phyloP scores from a whole-genome alignment of 2,329 filamentous ascomycete genomes.

The Didymellaceae sp. region DNA sequence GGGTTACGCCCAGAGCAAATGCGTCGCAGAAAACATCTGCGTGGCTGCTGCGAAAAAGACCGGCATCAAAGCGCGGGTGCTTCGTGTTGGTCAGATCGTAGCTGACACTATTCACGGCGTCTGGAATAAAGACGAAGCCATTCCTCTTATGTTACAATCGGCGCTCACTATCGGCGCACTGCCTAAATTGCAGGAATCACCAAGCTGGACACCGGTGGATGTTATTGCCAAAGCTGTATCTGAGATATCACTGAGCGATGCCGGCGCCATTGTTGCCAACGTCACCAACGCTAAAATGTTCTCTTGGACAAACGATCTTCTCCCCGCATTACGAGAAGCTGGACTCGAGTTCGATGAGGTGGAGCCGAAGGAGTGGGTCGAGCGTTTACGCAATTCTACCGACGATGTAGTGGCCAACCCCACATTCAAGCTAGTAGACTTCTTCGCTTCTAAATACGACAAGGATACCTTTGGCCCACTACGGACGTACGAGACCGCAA shows the following conservation, averaged over 20 bases:
- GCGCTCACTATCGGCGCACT: conserved; percentile 56
- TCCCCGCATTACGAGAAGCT: conserved; percentile 57
- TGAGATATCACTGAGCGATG: conserved; percentile 33
- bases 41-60: conserved; percentile 23
- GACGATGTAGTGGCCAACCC: conserved; percentile 59
- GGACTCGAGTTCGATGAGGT: conserved; percentile 45
- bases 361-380: conserved; percentile 34
- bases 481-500: conserved; percentile 25
- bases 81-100: conserved; percentile 55
- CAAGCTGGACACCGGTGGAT: conserved; percentile 44
- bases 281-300: conserved; percentile 60
- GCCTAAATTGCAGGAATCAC: conserved; percentile 51
- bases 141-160: conserved; percentile 58
- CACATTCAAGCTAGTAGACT: conserved; percentile 61
- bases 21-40: conserved; percentile 56
- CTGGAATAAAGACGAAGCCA: conserved; percentile 60
- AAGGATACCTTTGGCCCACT: conserved; percentile 19
- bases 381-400: conserved; percentile 52
- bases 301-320: conserved; percentile 60
- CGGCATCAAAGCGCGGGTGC: conserved; percentile 31
- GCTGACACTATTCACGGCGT: conserved; percentile 55
- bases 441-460: conserved; percentile 61
- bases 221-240: conserved; percentile 31
- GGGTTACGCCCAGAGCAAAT: conserved; percentile 60
- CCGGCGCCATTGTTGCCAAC: conserved; percentile 54